Evolutionary conservation across 495 filamentous ascomycete genomes (phyloP).

Genomic region (Tirmania nivea): DNA sequence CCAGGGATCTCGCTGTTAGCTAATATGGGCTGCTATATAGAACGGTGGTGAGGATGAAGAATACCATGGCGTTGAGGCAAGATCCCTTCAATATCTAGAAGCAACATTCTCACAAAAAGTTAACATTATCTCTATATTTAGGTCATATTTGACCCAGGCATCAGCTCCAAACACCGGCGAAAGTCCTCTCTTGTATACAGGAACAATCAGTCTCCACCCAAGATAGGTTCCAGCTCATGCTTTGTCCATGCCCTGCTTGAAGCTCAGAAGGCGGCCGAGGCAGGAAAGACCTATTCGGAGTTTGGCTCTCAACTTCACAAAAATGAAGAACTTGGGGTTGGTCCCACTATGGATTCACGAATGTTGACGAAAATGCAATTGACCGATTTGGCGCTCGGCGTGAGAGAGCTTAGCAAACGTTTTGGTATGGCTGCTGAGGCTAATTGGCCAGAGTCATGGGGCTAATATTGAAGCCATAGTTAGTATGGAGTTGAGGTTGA

Average conservation of each 20-base stretch:
- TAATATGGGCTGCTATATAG: no score
- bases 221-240: slow-evolving; percentile 6
- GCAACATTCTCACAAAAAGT: no score
- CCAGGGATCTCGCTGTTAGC: no score
- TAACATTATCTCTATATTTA: neutral
- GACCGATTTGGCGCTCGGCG: slow-evolving; percentile 87
- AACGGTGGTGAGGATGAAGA: no score
- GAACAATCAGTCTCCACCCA: neutral
- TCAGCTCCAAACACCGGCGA: slow-evolving; percentile 10
- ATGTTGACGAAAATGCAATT: slow-evolving; percentile 72
- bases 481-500: slow-evolving; percentile 41
- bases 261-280: neutral
- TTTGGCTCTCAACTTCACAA: neutral
- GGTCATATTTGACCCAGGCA: slow-evolving; percentile 17
- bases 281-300: neutral
- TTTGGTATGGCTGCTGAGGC: slow-evolving; percentile 30
- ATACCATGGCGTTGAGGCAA: no score
- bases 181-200: slow-evolving; percentile 11
- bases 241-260: slow-evolving; percentile 5
- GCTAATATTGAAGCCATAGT: neutral
- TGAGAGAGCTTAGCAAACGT: slow-evolving; percentile 71
- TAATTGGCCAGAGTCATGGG: neutral
- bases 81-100: no score
- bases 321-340: slow-evolving; percentile 1
- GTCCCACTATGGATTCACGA: slow-evolving; percentile 4